phyloP scores from a whole-genome alignment of 768 basidiomycete species.

The Mycena metata region DNA sequence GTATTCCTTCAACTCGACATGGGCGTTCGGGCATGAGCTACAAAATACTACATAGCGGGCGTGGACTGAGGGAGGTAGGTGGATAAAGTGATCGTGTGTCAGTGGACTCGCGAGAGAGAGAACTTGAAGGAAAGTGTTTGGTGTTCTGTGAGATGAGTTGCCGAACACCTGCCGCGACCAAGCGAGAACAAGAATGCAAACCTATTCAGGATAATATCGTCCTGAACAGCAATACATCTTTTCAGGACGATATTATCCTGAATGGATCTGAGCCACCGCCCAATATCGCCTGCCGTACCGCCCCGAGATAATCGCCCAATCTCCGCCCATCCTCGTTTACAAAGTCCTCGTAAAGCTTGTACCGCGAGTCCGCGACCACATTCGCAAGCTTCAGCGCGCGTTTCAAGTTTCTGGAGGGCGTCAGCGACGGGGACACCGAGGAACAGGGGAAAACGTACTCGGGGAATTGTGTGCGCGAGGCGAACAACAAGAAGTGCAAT shows the following conservation, averaged over 20 bases:
- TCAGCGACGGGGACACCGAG: background rate
- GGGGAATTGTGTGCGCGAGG: slow-evolving; percentile 73
- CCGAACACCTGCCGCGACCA: too few relatives aligned
- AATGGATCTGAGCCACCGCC: slow-evolving; percentile 86
- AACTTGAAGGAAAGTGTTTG: too few relatives aligned
- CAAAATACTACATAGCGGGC: too few relatives aligned
- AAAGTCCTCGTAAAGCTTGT: slow-evolving; percentile 90
- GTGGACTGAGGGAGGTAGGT: too few relatives aligned
- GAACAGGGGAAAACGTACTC: slow-evolving; percentile 62
- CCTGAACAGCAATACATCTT: background rate
- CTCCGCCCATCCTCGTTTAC: slow-evolving; percentile 69
- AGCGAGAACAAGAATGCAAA: too few relatives aligned
- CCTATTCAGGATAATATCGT: too few relatives aligned
- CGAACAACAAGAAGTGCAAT: slow-evolving; percentile 79
- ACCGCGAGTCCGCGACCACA: slow-evolving; percentile 88
- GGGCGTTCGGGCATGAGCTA: too few relatives aligned
- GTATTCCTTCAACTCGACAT: too few relatives aligned
- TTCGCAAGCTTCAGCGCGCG: slow-evolving; percentile 83
- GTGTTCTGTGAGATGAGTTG: too few relatives aligned
- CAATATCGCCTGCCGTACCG: slow-evolving; percentile 79
- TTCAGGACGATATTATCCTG: slow-evolving; percentile 52
- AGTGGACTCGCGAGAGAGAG: too few relatives aligned
- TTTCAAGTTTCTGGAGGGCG: slow-evolving; percentile 74
- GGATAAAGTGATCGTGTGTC: too few relatives aligned
- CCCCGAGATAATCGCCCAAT: slow-evolving; percentile 80